phyloP scores from a whole-genome alignment of 169 alveolate species.

The Babesia caballi region DNA sequence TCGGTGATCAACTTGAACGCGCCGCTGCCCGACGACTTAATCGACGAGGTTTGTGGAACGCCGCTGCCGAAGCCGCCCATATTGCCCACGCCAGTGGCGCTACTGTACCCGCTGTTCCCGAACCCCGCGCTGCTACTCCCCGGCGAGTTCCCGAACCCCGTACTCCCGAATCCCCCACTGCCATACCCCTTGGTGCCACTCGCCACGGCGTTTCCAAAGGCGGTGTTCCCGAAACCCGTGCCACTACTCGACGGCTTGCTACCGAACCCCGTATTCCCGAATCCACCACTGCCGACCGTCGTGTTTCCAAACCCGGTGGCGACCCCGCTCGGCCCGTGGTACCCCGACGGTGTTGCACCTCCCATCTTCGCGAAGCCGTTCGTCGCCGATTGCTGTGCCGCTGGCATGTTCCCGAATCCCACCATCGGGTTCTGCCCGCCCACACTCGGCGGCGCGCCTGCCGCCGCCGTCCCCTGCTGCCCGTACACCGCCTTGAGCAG shows the following conservation, averaged over 20 bases:
- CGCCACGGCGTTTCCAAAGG: no score
- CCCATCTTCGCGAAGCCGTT: not conserved
- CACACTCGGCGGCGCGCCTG: not conserved
- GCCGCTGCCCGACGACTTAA: slow-evolving; percentile 14
- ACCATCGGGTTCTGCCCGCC: slow-evolving; percentile 28
- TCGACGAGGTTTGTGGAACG: not conserved
- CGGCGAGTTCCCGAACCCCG: slow-evolving; percentile 5
- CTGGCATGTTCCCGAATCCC: slow-evolving; percentile 52
- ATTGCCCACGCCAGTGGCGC: not conserved
- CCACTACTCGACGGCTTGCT: not conserved
- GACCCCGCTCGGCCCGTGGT: not conserved
- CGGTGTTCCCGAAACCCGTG: slow-evolving; percentile 4
- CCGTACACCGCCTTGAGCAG: slow-evolving; percentile 46
- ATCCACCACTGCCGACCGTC: not conserved
- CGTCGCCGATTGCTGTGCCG: not conserved
- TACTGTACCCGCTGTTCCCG: not conserved
- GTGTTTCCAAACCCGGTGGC: not conserved
- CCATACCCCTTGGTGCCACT: not conserved
- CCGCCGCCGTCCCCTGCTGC: not conserved
- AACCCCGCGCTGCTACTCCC: not conserved
- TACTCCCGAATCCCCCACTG: not conserved
- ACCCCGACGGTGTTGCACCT: not conserved
- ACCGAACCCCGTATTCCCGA: not conserved
- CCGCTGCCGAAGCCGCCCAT: slow-evolving; percentile 60
- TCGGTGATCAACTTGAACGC: slow-evolving; percentile 42